Evolutionary conservation across 208 protist genomes (phyloP), one percentile per base, ranked within the genome.

Genomic region (Trypanosomatidae sp.): DNA sequence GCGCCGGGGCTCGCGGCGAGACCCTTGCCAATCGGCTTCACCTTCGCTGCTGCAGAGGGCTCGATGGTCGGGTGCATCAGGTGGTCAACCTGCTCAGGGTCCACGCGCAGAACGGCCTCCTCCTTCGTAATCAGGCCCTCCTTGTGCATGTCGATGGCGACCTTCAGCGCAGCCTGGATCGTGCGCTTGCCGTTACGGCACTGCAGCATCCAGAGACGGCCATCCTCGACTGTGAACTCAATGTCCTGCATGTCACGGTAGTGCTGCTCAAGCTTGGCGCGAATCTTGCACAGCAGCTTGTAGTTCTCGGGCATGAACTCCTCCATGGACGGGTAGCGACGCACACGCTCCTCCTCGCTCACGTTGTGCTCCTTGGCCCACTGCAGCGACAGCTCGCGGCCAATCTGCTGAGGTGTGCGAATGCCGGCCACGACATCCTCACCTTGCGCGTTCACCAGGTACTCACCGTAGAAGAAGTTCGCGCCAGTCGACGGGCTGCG

Each of bases 371-470:
- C 62, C 56, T 75, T 69, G 23, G 79, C 72, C 81, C 75, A 86
- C 47, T 61, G 56, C 16, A 79, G 61, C 19, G 69, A 76, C 21
- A 73, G 50, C 43, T 64, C 66, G 27, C 61, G 38, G 28, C 57
- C 61, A 48, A 96, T 82, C 46, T 90, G 75, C 59, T 92, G 66
- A 13, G 92, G 93, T 16, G 93, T 97, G 41, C 94, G 71, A 42
- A 97, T 96, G 42, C 94, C 94, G 39, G 94, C 88, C 13, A 97
- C 94, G 15, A 97, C 94, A 51, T 97, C 94, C 62, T 97, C 94
- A 27, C 94, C 81, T 61, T 97, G 94, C 18, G 94, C 94, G 56
- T 97, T 96, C 20, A 85, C 60, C 19, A 97, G 82, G 57, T 87
- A 97, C 65, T 97, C 94, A 33, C 94, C 94, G 57, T 94, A 97